Base-by-base conservation (phyloP, 2,329 filamentous ascomycete species). In the Penicillium frequentans region DNA sequence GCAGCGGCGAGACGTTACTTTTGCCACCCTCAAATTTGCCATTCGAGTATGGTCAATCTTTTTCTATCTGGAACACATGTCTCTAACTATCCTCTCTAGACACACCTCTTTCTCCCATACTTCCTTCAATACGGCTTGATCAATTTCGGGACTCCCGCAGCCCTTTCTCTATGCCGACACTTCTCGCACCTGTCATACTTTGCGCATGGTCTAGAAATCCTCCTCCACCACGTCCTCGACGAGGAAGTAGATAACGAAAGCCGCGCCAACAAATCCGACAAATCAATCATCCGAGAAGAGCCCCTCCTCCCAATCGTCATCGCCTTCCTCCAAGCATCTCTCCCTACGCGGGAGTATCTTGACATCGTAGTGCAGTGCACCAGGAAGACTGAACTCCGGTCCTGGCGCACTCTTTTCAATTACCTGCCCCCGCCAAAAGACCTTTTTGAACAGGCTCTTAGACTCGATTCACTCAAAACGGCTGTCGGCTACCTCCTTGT, bases 331-430 rank as follows among this genome's bases (percentile, higher is more conserved):
- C 87, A 80, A 56, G 90, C 89, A 0, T 90, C 88, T 1, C 90
- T 91, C 73, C 88, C 87, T 55, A 86, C 70, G 0, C 70, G 71
- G 11, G 69, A 91, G 56, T 99, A 97, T 69, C 86, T 98, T 16
- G 93, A 98, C 68, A 95, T 98, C 56, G 88, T 99, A 24, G 89
- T 99, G 21, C 95, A 96, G 75, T 99, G 95, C 76, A 97, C 95
- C 1, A 89, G 95, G 54, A 99, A 99, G 76, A 99, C 95, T 0
- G 95, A 99, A 71, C 87, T 96, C 8, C 87, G 93, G 39, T 96
- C 91, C 55, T 99, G 95, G 95, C 87, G 90, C 58, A 97, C 95
- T 0, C 81, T 99, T 1, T 99, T 99, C 73, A 86, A 88, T 5
- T 92, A 97, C 68, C 82, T 99, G 1, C 95, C 95, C 1, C 91